A percentile compares a stretch with the other conserved stretches of the same genome.
Conservation (phyloP, 805 yeast species). For the Barnettozyma wickerhamii region DNA sequence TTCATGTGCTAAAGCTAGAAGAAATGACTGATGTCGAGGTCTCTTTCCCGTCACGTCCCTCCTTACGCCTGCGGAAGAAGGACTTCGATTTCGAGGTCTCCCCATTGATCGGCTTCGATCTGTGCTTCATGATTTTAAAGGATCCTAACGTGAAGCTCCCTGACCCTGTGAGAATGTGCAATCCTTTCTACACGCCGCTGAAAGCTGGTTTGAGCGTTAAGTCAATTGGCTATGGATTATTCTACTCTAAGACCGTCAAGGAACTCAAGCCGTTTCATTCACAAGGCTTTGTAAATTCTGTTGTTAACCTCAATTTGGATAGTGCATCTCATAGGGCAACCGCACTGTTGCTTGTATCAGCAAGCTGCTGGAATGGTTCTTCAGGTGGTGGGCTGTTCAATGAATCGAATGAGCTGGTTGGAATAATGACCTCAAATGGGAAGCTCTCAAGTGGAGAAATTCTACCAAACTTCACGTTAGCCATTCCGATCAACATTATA, state of each 20-base stretch:
- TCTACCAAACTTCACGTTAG: conserved; percentile 25
- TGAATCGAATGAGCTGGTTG: conserved; percentile 20
- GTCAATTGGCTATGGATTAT: conserved; percentile 26
- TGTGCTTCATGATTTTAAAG: conserved; percentile 20
- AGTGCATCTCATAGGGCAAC: conserved; percentile 1
- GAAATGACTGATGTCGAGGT: conserved; percentile 12
- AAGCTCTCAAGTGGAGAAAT: conserved; percentile 25
- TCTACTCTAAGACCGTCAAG: conserved; percentile 10
- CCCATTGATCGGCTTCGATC: conserved; percentile 25
- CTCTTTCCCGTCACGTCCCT: conserved; percentile 8
- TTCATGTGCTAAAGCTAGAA: conserved; percentile 22
- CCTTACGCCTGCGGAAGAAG: conserved; percentile 1
- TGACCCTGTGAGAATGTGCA: conserved; percentile 12
- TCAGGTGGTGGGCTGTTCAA: conserved; percentile 28
- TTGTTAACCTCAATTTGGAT: conserved; percentile 14
- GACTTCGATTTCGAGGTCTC: conserved; percentile 14
- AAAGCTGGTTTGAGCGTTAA: conserved; percentile 16
- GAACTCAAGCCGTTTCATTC: conserved; percentile 19
- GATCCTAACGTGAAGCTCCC: conserved; percentile 6
- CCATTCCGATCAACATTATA: conserved; percentile 23
- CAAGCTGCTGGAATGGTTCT: conserved; percentile 29
- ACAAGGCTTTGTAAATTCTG: conserved; percentile 20
- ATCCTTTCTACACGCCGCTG: conserved; percentile 7
- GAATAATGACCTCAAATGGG: conserved; percentile 28
- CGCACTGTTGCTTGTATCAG: conserved; percentile 22